These are phyloP conservation scores for Protomyces macrosporus DNA, from an alignment of 1,139 yeast species.

Conservation along the genomic window DNA sequence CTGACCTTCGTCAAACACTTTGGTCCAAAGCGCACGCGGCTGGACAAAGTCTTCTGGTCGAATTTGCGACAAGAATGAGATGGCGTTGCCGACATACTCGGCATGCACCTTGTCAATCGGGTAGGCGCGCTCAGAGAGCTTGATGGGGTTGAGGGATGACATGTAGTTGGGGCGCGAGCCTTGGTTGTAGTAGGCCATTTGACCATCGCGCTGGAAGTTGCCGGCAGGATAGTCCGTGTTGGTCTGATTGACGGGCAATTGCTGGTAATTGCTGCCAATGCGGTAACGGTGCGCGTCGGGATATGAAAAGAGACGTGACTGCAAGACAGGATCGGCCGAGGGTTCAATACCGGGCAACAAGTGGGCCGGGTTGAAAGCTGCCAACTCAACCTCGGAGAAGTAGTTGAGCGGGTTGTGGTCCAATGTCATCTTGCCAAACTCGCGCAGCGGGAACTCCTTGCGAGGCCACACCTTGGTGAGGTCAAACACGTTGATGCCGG, in stretches of 20 bases:
- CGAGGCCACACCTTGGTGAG: slow-evolving; percentile 80
- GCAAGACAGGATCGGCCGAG: slow-evolving; percentile 81
- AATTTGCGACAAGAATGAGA: slow-evolving; percentile 57
- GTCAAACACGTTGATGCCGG: slow-evolving; percentile 53
- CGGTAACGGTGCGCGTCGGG: slow-evolving; percentile 74
- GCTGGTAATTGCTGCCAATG: slow-evolving; percentile 64
- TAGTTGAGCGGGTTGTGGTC: slow-evolving; percentile 72
- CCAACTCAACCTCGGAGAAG: slow-evolving; percentile 77
- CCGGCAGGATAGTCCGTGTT: slow-evolving; percentile 38
- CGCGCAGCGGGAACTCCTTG: slow-evolving; percentile 65
- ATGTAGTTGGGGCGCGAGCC: slow-evolving; percentile 72
- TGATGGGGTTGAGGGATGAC: slow-evolving; percentile 46
- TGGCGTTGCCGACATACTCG: slow-evolving; percentile 81
- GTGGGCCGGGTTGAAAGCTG: slow-evolving; percentile 77
- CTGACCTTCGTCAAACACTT: slow-evolving; percentile 69
- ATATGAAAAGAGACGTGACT: slow-evolving; percentile 76
- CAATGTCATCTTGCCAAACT: slow-evolving; percentile 63
- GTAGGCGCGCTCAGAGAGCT: slow-evolving; percentile 40
- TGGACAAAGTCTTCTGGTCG: slow-evolving; percentile 58
- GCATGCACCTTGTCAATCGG: slow-evolving; percentile 51
- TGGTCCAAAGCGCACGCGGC: slow-evolving; percentile 62
- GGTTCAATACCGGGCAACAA: slow-evolving; percentile 81
- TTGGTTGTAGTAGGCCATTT: slow-evolving; percentile 74
- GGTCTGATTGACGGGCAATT: slow-evolving; percentile 64
- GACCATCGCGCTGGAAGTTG: slow-evolving; percentile 71